Base-by-base conservation (phyloP, 2,329 filamentous ascomycete species). In the Aspergillus neotritici region DNA sequence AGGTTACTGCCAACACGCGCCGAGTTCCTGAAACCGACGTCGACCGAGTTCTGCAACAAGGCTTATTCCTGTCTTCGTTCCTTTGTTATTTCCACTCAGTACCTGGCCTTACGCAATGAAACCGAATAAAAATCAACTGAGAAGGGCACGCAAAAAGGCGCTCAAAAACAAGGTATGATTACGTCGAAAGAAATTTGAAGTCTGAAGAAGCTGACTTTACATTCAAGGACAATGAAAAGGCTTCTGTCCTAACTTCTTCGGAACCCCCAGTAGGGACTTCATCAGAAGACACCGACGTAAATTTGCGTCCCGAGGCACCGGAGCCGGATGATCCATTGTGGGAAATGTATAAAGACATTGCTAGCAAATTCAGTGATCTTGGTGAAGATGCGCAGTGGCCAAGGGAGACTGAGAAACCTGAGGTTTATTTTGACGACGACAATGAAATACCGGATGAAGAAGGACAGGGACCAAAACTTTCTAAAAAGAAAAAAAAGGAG, bases 401-500 rank as follows among this genome's bases (percentile, higher is more conserved):
- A 25, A 82, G 83, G 53, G 84, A 87, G 44, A 55, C 67, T 39
- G 87, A 90, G 47, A 91, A 94, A 68, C 88, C 89, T 37, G 84
- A 93, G 61, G 79, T 95, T 2, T 88, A 85, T 62, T 90, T 83
- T 57, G 81, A 85, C 52, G 85, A 94, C 49, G 86, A 94, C 50
- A 83, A 91, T 58, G 86, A 90, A 45, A 89, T 94, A 50, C 87
- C 87, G 5, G 85, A 87, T 50, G 87, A 94, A 44, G 79, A 79
- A 53, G 77, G 76, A 47, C 71, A 72, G 8, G 77, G 78, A 55
- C 75, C 80, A 7, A 91, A 86, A 56, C 66, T 97, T 17, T 96
- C 90, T 25, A 97, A 96, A 70, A 96, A 95, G 75, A 91, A 94
- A 69, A 80, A 86, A 54, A 98, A 97, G 72, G 82, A 86, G 69